Base-by-base conservation (phyloP, 495 filamentous ascomycete species). In the Aspergillus panamensis region DNA sequence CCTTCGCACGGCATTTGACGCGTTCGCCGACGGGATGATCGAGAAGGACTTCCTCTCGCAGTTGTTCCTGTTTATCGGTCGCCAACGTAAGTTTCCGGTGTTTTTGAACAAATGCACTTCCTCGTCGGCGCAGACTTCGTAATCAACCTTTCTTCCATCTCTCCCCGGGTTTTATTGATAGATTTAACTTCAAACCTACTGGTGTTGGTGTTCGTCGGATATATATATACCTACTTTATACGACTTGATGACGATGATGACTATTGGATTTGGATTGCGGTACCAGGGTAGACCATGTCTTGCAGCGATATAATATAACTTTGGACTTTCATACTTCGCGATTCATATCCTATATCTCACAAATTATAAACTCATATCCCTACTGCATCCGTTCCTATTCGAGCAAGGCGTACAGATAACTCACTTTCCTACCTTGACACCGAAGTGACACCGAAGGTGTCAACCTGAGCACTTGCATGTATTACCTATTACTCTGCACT, bases 41-140 rank as follows among this genome's bases (percentile, higher is more conserved):
- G 66, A 69, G 44, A 66, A 63, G 51, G 53, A 64, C 12, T 69
- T 59, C 32, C 37, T 66, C 13, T 33, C 45, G 20, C 59, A 66
- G 3, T 14, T 69, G 8, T 69, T 69, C 25, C 35, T 9, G 3
- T 66, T 60, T 40, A 66, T 69, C 19, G 66, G 66, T 5, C 54
- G 52, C 9, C 61, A 61, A 14, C 60, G 64, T 8, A 48, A 57
- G 9, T 65, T 69, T n/a, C 58, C 63, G 1, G 66, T 66, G 0
- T 69, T 69, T 48, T 55, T 58, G 13, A 66, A 69, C 29, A 44
- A 61, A 37, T 66, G 63, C 39, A 59, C 58, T 19, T 65, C 62
- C 0, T 61, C 55, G 10, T 51, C 58, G 33, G 42, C 59, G 8
- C 35, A 30, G 45, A 37, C 13, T 2, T 48, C 53, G n/a, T 16